Conservation (phyloP, 2,329 filamentous ascomycete species). For the Bipolaris sorokiniana region DNA sequence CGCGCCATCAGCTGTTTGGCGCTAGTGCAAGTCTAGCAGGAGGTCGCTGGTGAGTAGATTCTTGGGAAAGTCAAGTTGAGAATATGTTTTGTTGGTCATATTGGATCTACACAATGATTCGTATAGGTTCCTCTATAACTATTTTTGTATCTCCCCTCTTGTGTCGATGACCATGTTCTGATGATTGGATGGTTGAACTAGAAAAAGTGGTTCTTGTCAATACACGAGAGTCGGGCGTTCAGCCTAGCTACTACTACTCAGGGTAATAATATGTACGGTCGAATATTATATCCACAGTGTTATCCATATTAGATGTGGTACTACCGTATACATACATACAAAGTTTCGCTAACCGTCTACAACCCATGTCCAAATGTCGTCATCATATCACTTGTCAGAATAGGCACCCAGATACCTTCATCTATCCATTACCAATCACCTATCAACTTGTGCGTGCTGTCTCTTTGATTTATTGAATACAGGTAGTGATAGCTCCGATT, state of each 20-base stretch:
- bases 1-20: slow-evolving; percentile 5
- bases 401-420: too few relatives aligned
- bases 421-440: too few relatives aligned
- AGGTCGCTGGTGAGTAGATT: neutral
- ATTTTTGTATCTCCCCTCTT: too few relatives aligned
- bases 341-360: neutral
- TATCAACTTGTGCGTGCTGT: neutral
- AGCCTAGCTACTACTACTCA: too few relatives aligned
- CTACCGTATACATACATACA: neutral
- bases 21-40: slow-evolving; percentile 3
- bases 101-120: neutral
- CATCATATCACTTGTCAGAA: neutral
- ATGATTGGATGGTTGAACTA: too few relatives aligned
- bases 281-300: too few relatives aligned
- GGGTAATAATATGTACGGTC: too few relatives aligned
- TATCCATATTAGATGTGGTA: too few relatives aligned
- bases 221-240: too few relatives aligned
- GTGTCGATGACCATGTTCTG: too few relatives aligned
- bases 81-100: neutral
- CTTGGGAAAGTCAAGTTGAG: neutral
- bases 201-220: too few relatives aligned
- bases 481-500: neutral
- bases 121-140: too few relatives aligned
- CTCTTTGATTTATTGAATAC: neutral
- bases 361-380: neutral